phyloP scores from a whole-genome alignment of 2,329 filamentous ascomycete species.

The Thelonectria olida region DNA sequence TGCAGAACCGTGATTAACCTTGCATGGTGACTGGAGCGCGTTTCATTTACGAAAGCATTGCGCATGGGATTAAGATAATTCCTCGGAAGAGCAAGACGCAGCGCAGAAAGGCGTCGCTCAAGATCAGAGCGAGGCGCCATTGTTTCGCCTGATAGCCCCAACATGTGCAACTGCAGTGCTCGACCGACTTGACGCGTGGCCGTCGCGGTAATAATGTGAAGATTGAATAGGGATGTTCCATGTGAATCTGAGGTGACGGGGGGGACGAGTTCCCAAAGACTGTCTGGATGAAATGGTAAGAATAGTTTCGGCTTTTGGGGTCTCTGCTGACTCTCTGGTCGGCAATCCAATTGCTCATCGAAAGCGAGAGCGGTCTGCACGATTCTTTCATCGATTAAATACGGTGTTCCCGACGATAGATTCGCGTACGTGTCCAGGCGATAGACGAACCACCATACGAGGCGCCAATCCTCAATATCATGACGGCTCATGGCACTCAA shows the following conservation, averaged over 20 bases:
- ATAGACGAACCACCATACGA: not conserved
- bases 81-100: not conserved
- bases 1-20: not conserved
- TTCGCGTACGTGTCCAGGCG: not conserved
- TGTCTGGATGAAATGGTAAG: not conserved
- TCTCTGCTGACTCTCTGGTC: not conserved
- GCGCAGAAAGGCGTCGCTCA: not conserved
- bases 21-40: not conserved
- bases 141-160: not conserved
- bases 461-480: not conserved
- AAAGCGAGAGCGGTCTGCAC: not conserved
- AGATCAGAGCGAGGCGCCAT: too few species aligned
- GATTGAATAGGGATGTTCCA: not conserved
- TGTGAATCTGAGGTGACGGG: not conserved
- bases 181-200: not conserved
- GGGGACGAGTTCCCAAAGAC: not conserved
- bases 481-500: not conserved
- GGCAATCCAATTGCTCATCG: not conserved
- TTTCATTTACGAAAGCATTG: not conserved
- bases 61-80: not conserved
- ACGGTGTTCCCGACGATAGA: not conserved
- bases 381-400: not conserved
- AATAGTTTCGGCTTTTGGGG: not conserved
- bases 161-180: not conserved
- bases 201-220: not conserved